These are phyloP conservation scores for Stenogyne calaminthoides DNA, from an alignment of 305 asterid species.

Conservation along the genomic window DNA sequence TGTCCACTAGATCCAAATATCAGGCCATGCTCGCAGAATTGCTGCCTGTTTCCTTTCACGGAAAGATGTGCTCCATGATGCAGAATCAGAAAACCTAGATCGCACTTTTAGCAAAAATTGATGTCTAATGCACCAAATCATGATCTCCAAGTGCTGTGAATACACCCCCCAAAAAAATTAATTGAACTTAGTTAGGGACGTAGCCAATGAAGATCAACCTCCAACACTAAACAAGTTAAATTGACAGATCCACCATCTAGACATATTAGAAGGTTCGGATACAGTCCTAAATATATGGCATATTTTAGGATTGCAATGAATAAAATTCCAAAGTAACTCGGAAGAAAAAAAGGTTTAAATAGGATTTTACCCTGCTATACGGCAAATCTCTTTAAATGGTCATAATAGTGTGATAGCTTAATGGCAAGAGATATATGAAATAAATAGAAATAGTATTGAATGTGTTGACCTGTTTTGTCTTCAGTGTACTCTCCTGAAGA, in stretches of 20 bases:
- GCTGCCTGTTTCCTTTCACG: slow-evolving; percentile 81
- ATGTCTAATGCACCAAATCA: slow-evolving; percentile 91
- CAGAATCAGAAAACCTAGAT: slow-evolving; percentile 52
- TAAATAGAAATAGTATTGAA: slow-evolving; percentile 24
- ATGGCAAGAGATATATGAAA: slow-evolving; percentile 4
- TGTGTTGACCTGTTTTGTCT: slow-evolving; percentile 83
- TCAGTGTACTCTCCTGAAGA: slow-evolving; percentile 81
- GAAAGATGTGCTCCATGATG: slow-evolving; percentile 65
- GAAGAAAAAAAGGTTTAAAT: neutral
- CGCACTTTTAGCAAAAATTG: slow-evolving; percentile 67
- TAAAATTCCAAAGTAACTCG: slow-evolving; percentile 21
- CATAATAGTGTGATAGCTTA: slow-evolving; percentile 13
- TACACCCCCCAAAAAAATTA: slow-evolving; percentile 5
- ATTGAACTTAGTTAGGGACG: slow-evolving; percentile 11
- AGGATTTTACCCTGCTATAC: slow-evolving; percentile 9
- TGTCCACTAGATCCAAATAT: slow-evolving; percentile 46
- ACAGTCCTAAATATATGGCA: slow-evolving; percentile 4
- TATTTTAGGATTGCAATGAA: slow-evolving; percentile 22
- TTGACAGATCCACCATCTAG: neutral
- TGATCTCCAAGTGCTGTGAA: slow-evolving; percentile 82
- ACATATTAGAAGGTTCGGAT: neutral
- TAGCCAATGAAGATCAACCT: slow-evolving; percentile 19
- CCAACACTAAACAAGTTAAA: slow-evolving; percentile 15
- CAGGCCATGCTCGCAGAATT: slow-evolving; percentile 82
- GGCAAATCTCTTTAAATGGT: slow-evolving; percentile 10